Conservation (phyloP, 2,329 filamentous ascomycete genomes). For the Cryphonectria carpinicola region DNA sequence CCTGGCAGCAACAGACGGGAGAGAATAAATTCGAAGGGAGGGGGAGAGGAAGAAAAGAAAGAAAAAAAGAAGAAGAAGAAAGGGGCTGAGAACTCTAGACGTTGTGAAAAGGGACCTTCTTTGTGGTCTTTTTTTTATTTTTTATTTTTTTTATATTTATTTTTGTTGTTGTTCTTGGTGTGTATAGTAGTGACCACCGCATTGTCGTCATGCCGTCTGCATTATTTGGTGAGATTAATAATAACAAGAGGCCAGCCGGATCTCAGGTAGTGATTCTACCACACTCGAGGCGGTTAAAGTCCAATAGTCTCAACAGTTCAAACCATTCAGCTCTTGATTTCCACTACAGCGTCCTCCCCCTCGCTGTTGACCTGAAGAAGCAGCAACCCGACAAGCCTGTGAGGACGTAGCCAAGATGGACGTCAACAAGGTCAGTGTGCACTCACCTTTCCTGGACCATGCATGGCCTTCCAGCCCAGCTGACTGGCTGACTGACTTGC, state of each 20-base stretch:
- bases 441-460: not conserved
- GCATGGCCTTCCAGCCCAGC: not conserved
- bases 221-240: not conserved
- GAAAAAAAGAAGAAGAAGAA: too few species aligned
- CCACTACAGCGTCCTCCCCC: slow-evolving; percentile 17
- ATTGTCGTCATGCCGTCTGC: not conserved
- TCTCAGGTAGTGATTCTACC: slow-evolving; percentile 3
- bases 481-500: not conserved
- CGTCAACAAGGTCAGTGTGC: slow-evolving; percentile 16
- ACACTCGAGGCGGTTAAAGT: slow-evolving; percentile 17
- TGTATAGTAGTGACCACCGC: not conserved
- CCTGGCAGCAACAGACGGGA: not conserved
- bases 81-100: not conserved
- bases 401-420: slow-evolving; percentile 10
- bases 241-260: not conserved
- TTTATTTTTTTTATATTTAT: not conserved
- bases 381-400: not conserved
- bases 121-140: not conserved
- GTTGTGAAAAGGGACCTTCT: not conserved
- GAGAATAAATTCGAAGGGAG: not conserved
- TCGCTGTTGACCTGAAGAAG: not conserved
- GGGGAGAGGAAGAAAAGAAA: too few species aligned
- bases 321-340: slow-evolving; percentile 19
- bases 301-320: slow-evolving; percentile 20
- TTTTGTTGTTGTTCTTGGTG: too few species aligned